phyloP scores from a whole-genome alignment of 441 rosid genomes.

The Eruca vesicaria region DNA sequence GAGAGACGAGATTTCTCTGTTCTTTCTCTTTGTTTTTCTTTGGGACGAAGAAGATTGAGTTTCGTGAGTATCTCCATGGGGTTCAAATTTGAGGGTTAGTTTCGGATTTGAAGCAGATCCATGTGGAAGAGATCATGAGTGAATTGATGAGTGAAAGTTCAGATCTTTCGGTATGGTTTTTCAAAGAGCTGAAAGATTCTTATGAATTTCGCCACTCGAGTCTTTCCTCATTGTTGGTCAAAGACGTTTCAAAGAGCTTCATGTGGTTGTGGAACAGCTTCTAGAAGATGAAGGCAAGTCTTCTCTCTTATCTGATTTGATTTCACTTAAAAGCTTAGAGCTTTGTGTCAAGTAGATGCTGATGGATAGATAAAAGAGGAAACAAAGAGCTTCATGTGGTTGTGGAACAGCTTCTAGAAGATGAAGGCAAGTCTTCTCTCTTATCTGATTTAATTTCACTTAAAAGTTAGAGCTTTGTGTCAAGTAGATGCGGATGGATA shows the following conservation, averaged over 20 bases:
- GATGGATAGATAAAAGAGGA: not conserved
- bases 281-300: slow-evolving; percentile 59
- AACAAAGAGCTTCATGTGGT: too few species aligned
- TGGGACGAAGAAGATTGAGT: slow-evolving; percentile 46
- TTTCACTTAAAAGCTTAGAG: not conserved
- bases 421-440: too few species aligned
- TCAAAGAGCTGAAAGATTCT: too few species aligned
- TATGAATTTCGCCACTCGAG: slow-evolving; percentile 63
- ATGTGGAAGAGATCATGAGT: slow-evolving; percentile 48
- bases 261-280: slow-evolving; percentile 44
- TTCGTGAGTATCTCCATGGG: slow-evolving; percentile 40
- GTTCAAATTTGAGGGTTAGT: slow-evolving; percentile 35
- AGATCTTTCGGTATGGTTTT: slow-evolving; percentile 47
- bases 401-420: too few species aligned
- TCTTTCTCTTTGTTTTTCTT: slow-evolving; percentile 27
- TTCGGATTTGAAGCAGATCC: slow-evolving; percentile 39
- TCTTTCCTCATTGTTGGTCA: slow-evolving; percentile 43
- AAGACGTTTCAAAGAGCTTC: slow-evolving; percentile 51
- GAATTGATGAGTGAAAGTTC: slow-evolving; percentile 44
- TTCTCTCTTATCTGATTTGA: not conserved
- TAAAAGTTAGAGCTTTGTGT: too few species aligned
- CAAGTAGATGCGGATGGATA: too few species aligned
- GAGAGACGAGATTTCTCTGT: not conserved
- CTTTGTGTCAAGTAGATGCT: not conserved
- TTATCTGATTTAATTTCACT: too few species aligned